phyloP scores from a whole-genome alignment of 768 basidiomycete species.

The Sarcodon sp. region DNA sequence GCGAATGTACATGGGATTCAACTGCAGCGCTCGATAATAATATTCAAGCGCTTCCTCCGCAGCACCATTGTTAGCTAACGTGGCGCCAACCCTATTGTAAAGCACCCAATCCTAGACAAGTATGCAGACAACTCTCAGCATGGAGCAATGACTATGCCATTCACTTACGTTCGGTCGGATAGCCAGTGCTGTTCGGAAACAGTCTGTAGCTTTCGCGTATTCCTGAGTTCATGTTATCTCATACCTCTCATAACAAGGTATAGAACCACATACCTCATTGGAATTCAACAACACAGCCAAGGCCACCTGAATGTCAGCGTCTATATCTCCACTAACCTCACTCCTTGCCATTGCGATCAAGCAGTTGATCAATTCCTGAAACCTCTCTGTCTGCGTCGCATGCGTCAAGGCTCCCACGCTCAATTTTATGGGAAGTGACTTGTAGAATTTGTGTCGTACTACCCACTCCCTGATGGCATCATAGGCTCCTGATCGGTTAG shows the following conservation, averaged over 20 bases:
- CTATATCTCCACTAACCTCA: slow-evolving; percentile 26
- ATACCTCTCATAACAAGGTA: neutral
- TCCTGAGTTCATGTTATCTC: slow-evolving; percentile 35
- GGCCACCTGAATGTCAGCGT: slow-evolving; percentile 93
- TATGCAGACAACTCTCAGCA: neutral
- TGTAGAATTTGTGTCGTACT: slow-evolving; percentile 39
- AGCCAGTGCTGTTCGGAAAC: slow-evolving; percentile 80
- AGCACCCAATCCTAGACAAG: slow-evolving; percentile 73
- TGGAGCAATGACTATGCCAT: neutral
- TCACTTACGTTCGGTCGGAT: slow-evolving; percentile 67
- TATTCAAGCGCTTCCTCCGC: slow-evolving; percentile 77
- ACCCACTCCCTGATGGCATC: slow-evolving; percentile 82
- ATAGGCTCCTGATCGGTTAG: slow-evolving; percentile 59
- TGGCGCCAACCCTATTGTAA: slow-evolving; percentile 90
- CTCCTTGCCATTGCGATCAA: slow-evolving; percentile 72
- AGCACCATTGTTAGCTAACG: slow-evolving; percentile 79
- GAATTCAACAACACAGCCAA: slow-evolving; percentile 88
- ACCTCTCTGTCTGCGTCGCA: slow-evolving; percentile 22
- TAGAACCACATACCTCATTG: slow-evolving; percentile 48
- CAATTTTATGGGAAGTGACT: slow-evolving; percentile 27
- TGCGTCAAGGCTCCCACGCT: slow-evolving; percentile 8
- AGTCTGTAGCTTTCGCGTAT: slow-evolving; percentile 85
- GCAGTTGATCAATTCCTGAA: slow-evolving; percentile 51
- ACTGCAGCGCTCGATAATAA: slow-evolving; percentile 74
- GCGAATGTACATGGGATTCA: slow-evolving; percentile 85